phyloP scores from a whole-genome alignment of 169 alveolate genomes.

The Cryptosporidium parvum region DNA sequence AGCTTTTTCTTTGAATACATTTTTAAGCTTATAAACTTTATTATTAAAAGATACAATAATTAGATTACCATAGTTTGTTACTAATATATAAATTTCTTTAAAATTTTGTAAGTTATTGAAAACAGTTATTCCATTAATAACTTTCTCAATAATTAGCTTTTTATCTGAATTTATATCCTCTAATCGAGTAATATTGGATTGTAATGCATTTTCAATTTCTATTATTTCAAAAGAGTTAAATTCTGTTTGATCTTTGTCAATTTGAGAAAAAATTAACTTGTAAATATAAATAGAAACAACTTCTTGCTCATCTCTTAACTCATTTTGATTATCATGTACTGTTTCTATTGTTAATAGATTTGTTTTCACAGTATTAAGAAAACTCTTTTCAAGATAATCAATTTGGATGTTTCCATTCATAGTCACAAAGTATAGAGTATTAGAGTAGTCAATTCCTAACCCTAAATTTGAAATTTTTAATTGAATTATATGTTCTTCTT shows the following conservation, averaged over 20 bases:
- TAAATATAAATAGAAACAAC: not conserved
- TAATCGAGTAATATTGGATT: not conserved
- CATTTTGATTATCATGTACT: not conserved
- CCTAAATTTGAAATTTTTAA: not conserved
- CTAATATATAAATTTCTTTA: conserved; percentile 22
- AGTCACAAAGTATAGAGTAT: not conserved
- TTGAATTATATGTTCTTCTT: not conserved
- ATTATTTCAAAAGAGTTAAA: not conserved
- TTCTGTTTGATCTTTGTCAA: not conserved
- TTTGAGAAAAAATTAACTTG: not conserved
- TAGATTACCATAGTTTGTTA: conserved; percentile 20
- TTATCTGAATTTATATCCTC: not conserved
- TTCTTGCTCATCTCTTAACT: too few relatives aligned
- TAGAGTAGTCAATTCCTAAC: not conserved
- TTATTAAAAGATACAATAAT: not conserved
- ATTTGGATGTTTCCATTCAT: not conserved
- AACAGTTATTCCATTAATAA: not conserved
- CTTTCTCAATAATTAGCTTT: not conserved
- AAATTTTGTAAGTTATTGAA: not conserved
- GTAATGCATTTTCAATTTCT: not conserved
- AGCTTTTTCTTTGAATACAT: conserved; percentile 29
- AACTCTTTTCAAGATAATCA: not conserved
- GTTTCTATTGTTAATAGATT: not conserved
- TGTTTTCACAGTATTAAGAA: not conserved
- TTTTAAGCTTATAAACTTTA: not conserved